Percentiles rank a stretch among this genome's conserved stretches.
Conservation (phyloP, 345 rosid genomes). For the Hypericum perforatum region DNA sequence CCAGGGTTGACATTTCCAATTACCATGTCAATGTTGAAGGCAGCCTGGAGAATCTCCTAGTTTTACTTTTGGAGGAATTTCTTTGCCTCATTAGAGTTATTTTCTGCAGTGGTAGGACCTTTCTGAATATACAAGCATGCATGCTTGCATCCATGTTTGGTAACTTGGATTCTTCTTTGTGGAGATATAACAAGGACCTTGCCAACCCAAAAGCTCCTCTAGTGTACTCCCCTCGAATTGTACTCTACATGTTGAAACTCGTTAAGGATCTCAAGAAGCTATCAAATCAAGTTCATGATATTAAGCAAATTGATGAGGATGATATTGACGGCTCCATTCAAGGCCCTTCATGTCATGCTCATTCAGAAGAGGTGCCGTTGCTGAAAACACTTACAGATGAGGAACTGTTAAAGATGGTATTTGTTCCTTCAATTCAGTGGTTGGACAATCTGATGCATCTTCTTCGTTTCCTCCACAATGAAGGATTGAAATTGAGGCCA, state of each 20-base stretch:
- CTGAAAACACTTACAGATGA: constrained; percentile 46
- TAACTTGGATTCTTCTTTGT: constrained; percentile 55
- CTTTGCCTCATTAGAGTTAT: constrained; percentile 61
- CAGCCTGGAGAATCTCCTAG: constrained; percentile 57
- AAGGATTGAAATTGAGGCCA: constrained; percentile 66
- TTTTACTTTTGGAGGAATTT: constrained; percentile 70
- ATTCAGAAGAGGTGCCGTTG: constrained; percentile 51
- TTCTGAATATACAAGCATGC: constrained; percentile 61
- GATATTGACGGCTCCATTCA: constrained; percentile 24
- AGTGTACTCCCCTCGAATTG: constrained; percentile 69
- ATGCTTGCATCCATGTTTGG: constrained; percentile 58
- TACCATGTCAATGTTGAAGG: constrained; percentile 49
- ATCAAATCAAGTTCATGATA: constrained; percentile 36
- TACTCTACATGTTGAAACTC: constrained; percentile 48
- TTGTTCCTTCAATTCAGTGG: constrained; percentile 73
- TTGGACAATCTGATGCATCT: constrained; percentile 68
- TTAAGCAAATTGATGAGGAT: constrained; percentile 38
- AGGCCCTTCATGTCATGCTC: constrained; percentile 42
- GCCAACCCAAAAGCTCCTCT: constrained; percentile 49
- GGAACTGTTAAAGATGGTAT: constrained; percentile 52
- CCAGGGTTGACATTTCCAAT: constrained; percentile 50
- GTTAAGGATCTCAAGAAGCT: constrained; percentile 64
- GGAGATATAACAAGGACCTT: constrained; percentile 56
- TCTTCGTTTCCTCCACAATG: constrained; percentile 51
- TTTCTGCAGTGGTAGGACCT: constrained; percentile 48